Evolutionary conservation across 805 yeast genomes (phyloP), one percentile per base, ranked within the genome.

Genomic region (Yarrowia yakushimensis): DNA sequence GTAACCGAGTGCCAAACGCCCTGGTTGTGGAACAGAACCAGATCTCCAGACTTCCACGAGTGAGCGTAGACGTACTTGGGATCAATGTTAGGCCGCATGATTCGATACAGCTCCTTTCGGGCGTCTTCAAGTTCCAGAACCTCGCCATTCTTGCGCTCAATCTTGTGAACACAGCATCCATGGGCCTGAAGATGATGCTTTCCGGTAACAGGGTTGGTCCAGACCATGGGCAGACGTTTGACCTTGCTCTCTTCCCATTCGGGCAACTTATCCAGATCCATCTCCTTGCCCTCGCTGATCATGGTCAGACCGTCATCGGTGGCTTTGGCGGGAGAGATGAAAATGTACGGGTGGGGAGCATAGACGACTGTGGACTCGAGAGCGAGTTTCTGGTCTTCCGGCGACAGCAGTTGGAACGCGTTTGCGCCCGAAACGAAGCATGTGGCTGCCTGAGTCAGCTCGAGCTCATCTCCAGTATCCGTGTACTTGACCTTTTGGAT

Each of bases 1-100:
- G 96, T 90, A 31, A 90, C 97, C 1, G 93, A 84, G 72, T 90
- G 97, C 87, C 93, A 88, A 11, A 90, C 92, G 45, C 96, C 96
- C 72, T 93, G 81, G 79, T 90, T 90, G 76, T 80, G 90, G 79
- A 90, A 90, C 63, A 90, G 85, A 34, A 89, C 94, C 70, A 90
- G 80, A 69, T 90, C 97, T 63, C 96, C 97, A 67, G 84, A 80
- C 18, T 77, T 76, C 97, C 97, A 90, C 52, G 83, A 82, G 73
- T 90, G 96, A 3, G 91, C 87, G 73, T 88, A 88, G 11, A 90
- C 85, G 50, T 85, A 72, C 63, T 83, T 72, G 18, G 96, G 93
- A 2, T 86, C 73, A 66, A 90, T 88, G 13, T 92, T 90, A 4
- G 96, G 96, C 73, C 96, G 81, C 96, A 90, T 88, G 67, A 90